Conservation (phyloP, 768 basidiomycete species). For the Tylopilus sp. region DNA sequence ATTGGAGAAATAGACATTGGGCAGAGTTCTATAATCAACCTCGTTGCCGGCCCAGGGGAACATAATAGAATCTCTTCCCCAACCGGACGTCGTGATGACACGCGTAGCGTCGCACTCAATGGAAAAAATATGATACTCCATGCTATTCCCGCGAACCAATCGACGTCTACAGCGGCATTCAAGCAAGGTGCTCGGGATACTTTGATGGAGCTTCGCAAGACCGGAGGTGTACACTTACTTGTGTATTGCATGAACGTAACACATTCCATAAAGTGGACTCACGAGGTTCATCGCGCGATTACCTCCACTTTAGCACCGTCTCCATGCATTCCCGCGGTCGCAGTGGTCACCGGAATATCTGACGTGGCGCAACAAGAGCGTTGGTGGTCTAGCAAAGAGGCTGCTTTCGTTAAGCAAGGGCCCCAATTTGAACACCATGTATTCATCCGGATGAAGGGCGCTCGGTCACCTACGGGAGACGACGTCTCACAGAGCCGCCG, state of each 20-base stretch:
- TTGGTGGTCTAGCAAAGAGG: conserved; percentile 19
- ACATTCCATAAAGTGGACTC: conserved; percentile 12
- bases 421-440: conserved; percentile 14
- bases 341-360: conserved; percentile 15
- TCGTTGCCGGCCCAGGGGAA: conserved; percentile 10
- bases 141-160: conserved; percentile 3
- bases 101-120: conserved; percentile 11
- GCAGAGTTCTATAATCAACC: conserved; percentile 18
- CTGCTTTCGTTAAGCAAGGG: conserved; percentile 6
- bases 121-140: conserved; percentile 15
- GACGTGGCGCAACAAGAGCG: conserved; percentile 7
- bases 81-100: neutral
- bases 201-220: conserved; percentile 11
- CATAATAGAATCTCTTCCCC: neutral
- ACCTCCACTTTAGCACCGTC: neutral
- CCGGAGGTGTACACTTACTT: conserved; percentile 16
- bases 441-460: conserved; percentile 10
- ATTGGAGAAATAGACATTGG: conserved; percentile 21
- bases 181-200: conserved; percentile 4
- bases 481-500: conserved; percentile 9
- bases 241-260: conserved; percentile 20
- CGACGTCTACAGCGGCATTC: neutral
- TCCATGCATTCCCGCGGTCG: conserved; percentile 12
- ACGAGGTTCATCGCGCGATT: conserved; percentile 9
- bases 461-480: conserved; percentile 2